Evolutionary conservation across 768 basidiomycete genomes (phyloP).

Genomic region (Pulveroboletus sp.): DNA sequence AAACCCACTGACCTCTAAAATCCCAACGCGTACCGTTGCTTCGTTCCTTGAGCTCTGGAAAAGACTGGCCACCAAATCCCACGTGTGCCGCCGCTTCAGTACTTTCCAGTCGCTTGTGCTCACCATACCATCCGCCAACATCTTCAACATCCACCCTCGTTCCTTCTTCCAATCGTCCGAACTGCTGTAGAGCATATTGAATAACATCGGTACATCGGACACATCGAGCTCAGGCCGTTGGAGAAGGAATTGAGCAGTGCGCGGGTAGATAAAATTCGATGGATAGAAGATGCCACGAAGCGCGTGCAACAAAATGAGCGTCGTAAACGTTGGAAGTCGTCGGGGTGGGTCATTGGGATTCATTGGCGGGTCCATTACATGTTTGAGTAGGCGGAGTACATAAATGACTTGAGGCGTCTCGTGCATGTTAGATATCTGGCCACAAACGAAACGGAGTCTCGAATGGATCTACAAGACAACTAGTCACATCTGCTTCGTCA

Average conservation of each 20-base stretch:
- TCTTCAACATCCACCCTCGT: constrained; percentile 82
- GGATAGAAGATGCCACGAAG: constrained; percentile 82
- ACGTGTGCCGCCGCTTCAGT: constrained; percentile 76
- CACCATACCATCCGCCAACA: constrained; percentile 77
- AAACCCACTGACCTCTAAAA: constrained; percentile 58
- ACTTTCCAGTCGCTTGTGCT: constrained; percentile 77
- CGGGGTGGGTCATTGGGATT: constrained; percentile 48
- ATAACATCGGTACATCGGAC: constrained; percentile 87
- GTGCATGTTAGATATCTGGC: constrained; percentile 60
- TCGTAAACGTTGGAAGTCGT: constrained; percentile 72
- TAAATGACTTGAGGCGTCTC: constrained; percentile 72
- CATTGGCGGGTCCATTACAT: constrained; percentile 6
- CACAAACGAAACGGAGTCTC: background rate
- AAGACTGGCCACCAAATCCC: constrained; percentile 81
- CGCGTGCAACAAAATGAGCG: constrained; percentile 80
- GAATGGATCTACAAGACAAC: background rate
- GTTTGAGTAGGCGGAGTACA: constrained; percentile 46
- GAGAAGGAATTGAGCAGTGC: constrained; percentile 81
- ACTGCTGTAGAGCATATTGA: constrained; percentile 78
- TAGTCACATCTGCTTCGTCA: background rate
- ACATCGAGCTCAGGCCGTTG: constrained; percentile 81
- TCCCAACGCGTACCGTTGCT: constrained; percentile 44
- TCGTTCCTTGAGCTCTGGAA: constrained; percentile 66
- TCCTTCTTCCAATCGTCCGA: constrained; percentile 82
- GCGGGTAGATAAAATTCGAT: constrained; percentile 81